Evolutionary conservation across 768 basidiomycete genomes (phyloP), one percentile per base, ranked within the genome.

Genomic region (Lactarius quietus): DNA sequence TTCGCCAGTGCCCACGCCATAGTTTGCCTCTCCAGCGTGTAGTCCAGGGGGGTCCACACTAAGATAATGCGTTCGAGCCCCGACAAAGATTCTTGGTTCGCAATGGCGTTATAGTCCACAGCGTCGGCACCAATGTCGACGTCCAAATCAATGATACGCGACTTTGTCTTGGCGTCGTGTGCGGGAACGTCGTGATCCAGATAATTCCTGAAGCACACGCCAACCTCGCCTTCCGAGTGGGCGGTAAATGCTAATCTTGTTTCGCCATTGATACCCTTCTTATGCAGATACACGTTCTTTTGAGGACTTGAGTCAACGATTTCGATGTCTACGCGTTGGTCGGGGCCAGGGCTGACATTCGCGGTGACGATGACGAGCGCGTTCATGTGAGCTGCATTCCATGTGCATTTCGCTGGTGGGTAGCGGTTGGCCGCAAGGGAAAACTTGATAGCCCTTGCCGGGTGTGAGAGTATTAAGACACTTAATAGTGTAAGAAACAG

Each of bases 101-200:
- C 97, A 75, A 98, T 99, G 29, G 97, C 97, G 71, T 99, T 98
- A 83, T 98, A 98, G 78, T 99, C 97, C 41, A 98, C 89, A 2
- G 97, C 97, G 72, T 98, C 96, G 15, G 96, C 95, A 38, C 97
- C 97, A 75, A 99, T 95, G 73, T 99, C 97, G 41, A 98, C 85
- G 73, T 99, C 97, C 64, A 98, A 79, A 80, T 99, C 96, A 66
- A 99, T 76, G 45, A 90, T 84, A 18, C 93, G 84, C 45, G 80
- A 76, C 69, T 85, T 78, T 62, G 83, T 82, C 36, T 76, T 72
- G 3, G 79, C 79, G 59, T 86, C 77, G 29, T 82, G 80, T 54
- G 74, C 72, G 8, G 39, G 52, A n/a, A 62, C 61, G 38, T 66
- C 67, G 58, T 82, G 77, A 59, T 90, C 87, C 62, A 95, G 71